Base-by-base conservation (phyloP, 139 green algal species). In the Raphidocelis subcapitata region DNA sequence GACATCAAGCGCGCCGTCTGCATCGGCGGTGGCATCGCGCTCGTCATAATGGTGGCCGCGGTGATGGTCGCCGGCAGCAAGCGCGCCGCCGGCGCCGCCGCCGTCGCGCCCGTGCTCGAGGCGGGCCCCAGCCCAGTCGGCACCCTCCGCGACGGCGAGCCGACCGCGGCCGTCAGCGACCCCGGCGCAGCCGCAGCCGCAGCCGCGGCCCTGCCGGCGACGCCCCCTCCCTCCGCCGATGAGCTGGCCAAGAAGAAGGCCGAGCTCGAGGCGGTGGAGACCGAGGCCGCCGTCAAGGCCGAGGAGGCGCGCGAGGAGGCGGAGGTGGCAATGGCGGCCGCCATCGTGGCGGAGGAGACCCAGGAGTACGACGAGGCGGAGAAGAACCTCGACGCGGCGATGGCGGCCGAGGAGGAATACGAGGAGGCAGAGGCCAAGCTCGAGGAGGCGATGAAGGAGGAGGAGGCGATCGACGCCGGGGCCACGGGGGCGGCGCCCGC, bases 1-100 rank as follows among this genome's bases (percentile, higher is more conserved):
- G 74, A 75, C 21, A 54, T 85, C 2, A 83, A 84, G 70, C 76
- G 76, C 2, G 72, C 65, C 5, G 68, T 85, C n/a, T 84, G 83
- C 63, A 79, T 88, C 29, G 83, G 83, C 21, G 83, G 83, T 5
- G 83, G 83, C 12, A 49, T 88, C 0, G 61, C 64, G 10, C 35
- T 85, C 16, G 79, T 88, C 20, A 41, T 88, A 0, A 35, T 84
- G 2, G 61, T 84, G 21, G 80, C 69, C 70, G 46, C 69, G 0
- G 31, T 84, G 14, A 54, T 87, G 29, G 69, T 82, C 0, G 36
- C 72, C 21, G 62, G 61, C 61, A 77, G 70, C 62, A 8, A 12
- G 8, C 41, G 12, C 41, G 41, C 41, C 8, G 41, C 41, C 8
- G 8, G 41, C 8, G 41, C 41, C 8, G n/a, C n/a, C n/a, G n/a